These are phyloP conservation scores for Triticum urartu DNA, from an alignment of 176 grass and related monocot species.

Conservation along the genomic window DNA sequence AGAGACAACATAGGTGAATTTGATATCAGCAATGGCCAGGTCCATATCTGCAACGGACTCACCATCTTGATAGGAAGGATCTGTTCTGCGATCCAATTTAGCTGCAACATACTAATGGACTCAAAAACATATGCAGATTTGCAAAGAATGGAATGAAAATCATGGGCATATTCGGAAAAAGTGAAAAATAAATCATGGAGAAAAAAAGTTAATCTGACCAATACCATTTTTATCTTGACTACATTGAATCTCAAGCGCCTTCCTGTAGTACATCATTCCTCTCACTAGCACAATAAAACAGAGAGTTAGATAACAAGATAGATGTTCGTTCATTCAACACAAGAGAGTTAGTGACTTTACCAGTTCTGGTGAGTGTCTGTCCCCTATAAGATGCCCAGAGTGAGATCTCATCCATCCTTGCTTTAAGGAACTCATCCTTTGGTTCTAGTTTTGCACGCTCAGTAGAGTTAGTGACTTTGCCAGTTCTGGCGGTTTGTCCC, in stretches of 20 bases:
- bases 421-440: constrained; percentile 19
- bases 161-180: background rate
- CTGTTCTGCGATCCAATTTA: constrained; percentile 31
- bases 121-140: constrained; percentile 3
- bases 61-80: constrained; percentile 30
- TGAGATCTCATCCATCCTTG: constrained; percentile 16
- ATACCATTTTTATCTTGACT: constrained; percentile 46
- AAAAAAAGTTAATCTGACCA: constrained; percentile 34
- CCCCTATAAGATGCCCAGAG: constrained; percentile 86
- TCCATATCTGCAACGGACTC: background rate
- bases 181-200: background rate
- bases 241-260: constrained; percentile 68
- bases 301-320: constrained; percentile 23
- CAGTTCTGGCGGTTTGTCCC: constrained; percentile 81
- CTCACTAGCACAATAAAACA: constrained; percentile 60
- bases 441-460: constrained; percentile 25
- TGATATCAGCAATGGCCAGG: constrained; percentile 78
- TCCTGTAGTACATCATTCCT: constrained; percentile 99
- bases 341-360: constrained; percentile 35
- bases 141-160: constrained; percentile 7
- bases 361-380: constrained; percentile 87
- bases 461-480: constrained; percentile 57
- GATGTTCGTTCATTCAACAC: background rate
- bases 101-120: constrained; percentile 36
- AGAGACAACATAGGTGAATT: constrained; percentile 96